Base-by-base conservation (phyloP, 352 stramenopile genomes). In the Globisporangium paroecandrum region DNA sequence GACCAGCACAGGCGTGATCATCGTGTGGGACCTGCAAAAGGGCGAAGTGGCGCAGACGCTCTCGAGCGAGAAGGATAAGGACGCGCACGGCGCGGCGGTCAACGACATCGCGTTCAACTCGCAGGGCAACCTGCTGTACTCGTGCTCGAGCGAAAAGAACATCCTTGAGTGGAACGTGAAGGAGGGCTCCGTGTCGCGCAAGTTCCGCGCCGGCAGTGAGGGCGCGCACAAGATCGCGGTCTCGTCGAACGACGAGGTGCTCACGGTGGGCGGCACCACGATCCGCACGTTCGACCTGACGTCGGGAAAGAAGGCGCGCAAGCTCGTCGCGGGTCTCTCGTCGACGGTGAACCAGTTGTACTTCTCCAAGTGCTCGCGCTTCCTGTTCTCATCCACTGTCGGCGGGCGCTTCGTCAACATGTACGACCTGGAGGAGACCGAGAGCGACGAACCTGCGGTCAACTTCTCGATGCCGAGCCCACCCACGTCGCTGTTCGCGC, bases 371-470 rank as follows among this genome's bases (percentile, higher is more conserved):
- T 81, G 83, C 46, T 77, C 78, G 36, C 79, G 85, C 49, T 95
- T 89, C 68, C 67, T 95, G 27, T 82, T 93, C 62, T 85, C 87
- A 2, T 83, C 87, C 4, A 92, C 84, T 1, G 78, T 87, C 18
- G 77, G 82, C 27, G 83, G 81, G 4, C 84, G 87, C 58, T 95
- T 95, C 70, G 76, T 95, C 60, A 95, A 94, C 66, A 77, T 93
- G 73, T 94, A 94, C 75, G 87, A 95, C 74, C 69, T 93, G 47
- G 55, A 74, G 43, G 71, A 86, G 29, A 74, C 73, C 22, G 77
- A 86, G 49, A 76, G 79, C 36, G 87, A 94, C 62, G 85, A 89
- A 32, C 85, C 85, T 6, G 82, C 86, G 5, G 64, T 91, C 29
- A 93, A 87, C 53, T 90, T 95, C 60, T 85, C 85, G 64, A 79